Conservation (phyloP, 2,329 filamentous ascomycete genomes). For the Aspergillus caelatus region DNA sequence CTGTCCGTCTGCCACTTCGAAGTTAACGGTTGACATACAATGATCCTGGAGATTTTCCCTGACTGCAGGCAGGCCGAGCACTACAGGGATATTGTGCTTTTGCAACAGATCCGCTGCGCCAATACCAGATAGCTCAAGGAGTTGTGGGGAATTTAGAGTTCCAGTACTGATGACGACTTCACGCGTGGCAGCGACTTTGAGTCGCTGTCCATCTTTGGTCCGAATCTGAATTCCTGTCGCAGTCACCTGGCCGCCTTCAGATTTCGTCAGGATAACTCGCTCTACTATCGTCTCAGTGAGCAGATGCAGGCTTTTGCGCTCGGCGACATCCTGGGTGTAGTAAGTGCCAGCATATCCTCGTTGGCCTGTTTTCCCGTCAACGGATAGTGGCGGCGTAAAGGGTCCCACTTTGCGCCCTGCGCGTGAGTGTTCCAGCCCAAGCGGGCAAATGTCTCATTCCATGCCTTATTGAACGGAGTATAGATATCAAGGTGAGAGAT, state of each 20-base stretch:
- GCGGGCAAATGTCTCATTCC: constrained; percentile 25
- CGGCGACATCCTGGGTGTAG: constrained; percentile 42
- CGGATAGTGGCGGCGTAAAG: constrained; percentile 41
- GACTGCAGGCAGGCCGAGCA: constrained; percentile 50
- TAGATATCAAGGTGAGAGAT: constrained; percentile 35
- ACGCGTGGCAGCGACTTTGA: constrained; percentile 38
- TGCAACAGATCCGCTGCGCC: constrained; percentile 52
- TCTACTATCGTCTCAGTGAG: constrained; percentile 51
- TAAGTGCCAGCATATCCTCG: constrained; percentile 48
- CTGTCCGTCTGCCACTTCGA: constrained; percentile 25
- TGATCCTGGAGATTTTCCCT: constrained; percentile 58
- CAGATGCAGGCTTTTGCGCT: constrained; percentile 50
- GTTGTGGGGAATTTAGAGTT: constrained; percentile 58
- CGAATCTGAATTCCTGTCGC: constrained; percentile 24
- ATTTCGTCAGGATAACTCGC: constrained; percentile 47
- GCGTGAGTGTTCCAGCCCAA: constrained; percentile 26
- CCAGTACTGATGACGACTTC: constrained; percentile 66
- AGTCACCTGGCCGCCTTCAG: constrained; percentile 19
- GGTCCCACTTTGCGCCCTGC: constrained; percentile 42
- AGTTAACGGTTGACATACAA: constrained; percentile 34
- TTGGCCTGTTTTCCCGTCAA: constrained; percentile 33
- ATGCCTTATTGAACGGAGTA: constrained; percentile 29
- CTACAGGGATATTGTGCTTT: constrained; percentile 45
- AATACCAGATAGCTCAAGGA: constrained; percentile 64
- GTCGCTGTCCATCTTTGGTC: constrained; percentile 27